Base-by-base conservation (phyloP, 73 alveolate species). In the Blepharisma stoltei region DNA sequence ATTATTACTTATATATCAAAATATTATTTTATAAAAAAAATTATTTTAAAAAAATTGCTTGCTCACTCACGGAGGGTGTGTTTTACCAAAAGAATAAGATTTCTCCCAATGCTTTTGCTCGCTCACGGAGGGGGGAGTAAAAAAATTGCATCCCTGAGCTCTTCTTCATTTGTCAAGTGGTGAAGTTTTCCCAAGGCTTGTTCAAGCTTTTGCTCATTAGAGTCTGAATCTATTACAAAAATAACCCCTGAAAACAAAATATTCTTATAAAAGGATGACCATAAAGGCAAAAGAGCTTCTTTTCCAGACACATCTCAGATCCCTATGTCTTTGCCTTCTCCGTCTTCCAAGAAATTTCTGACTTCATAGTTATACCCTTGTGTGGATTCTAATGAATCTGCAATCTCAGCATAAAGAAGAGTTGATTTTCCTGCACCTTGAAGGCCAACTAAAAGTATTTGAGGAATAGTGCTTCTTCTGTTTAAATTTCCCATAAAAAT, bases 391-490 rank as follows among this genome's bases (percentile, higher is more conserved):
- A 43, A 43, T 25, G 25, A 1, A 14, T 69, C 32, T 18, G 60
- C 75, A 8, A 1, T 69, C n/a, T 69, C 79, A 9, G 54, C 73
- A 20, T 1, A 9, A n/a, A 44, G 32, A 14, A 69, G 41, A n/a
- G 79, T 44, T 0, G 79, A 14, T 69, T 69, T 69, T 0, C 79
- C 79, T 7, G 79, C 60, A 69, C 79, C 79, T 18, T 69, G 54
- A 44, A 14, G 32, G 18, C 79, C 79, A 1, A 69, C 79, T 43
- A 69, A 9, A n/a, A 69, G 65, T n/a, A 69, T 53, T 43, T 69
- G 65, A n/a, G 79, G 79, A 25, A 69, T 23, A 7, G 32, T 23
- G 1, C 43, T 69, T 14, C 14, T n/a, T 60, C 49, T n/a, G 11
- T 25, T 25, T 14, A 32, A 32, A 32, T 25, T 60, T 60, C 73